Evolutionary conservation across 129 eudicot species (phyloP).

Genomic region (Saussurea involucrata): DNA sequence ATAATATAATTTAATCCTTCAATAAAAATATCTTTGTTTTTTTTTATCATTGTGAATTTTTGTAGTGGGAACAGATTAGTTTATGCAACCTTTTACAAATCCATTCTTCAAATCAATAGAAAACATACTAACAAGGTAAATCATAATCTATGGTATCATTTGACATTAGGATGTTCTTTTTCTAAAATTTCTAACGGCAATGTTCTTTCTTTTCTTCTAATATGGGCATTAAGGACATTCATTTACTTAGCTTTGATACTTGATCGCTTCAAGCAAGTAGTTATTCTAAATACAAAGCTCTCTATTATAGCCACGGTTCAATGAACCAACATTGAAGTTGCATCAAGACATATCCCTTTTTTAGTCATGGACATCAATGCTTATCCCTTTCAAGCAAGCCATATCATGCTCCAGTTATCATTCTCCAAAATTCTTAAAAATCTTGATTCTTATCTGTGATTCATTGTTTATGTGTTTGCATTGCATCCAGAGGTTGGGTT

Average conservation of each 20-base stretch:
- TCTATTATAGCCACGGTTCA: not conserved
- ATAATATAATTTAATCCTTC: too few species aligned
- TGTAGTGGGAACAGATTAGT: not conserved
- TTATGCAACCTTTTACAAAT: not conserved
- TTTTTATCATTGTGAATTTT: not conserved
- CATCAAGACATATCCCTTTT: not conserved
- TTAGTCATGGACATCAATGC: not conserved
- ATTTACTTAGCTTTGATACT: not conserved
- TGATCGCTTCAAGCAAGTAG: not conserved
- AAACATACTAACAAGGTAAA: too few species aligned
- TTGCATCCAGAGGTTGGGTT: too few species aligned
- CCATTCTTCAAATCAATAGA: not conserved
- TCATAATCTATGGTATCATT: too few species aligned
- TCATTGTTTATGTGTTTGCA: not conserved
- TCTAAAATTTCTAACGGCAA: not conserved
- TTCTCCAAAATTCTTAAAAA: not conserved
- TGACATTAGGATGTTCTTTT: not conserved
- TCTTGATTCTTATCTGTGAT: not conserved
- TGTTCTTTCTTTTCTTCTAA: not conserved
- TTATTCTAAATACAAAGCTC: conserved; percentile 1
- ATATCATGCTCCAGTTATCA: not conserved
- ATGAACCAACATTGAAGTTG: not conserved
- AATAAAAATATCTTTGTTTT: too few species aligned
- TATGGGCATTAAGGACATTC: not conserved
- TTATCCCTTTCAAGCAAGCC: not conserved